Evolutionary conservation across 352 stramenopile species (phyloP).

Genomic region (Detonula confervacea): DNA sequence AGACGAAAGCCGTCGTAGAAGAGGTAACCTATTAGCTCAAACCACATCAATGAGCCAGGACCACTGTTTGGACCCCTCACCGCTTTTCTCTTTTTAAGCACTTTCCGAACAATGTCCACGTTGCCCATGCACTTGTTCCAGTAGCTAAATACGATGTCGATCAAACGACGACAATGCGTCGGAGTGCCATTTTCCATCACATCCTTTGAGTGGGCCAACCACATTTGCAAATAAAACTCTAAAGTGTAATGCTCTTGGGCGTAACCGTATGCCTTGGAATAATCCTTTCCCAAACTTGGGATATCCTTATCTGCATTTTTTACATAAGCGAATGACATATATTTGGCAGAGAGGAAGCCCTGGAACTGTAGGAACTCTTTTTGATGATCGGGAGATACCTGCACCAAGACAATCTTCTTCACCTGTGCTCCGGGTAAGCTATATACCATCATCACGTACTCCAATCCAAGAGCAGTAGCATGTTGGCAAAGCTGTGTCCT

Average conservation of each 20-base stretch:
- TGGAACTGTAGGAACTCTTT: background rate
- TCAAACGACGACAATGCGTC: background rate
- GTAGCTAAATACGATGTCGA: conserved; percentile 3
- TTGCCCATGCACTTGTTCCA: conserved; percentile 33
- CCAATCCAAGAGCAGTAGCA: conserved; percentile 8
- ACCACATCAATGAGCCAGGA: conserved; percentile 13
- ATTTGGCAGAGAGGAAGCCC: background rate
- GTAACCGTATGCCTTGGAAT: background rate
- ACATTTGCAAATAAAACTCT: conserved; percentile 6
- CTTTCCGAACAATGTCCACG: conserved; percentile 9
- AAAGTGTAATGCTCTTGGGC: background rate
- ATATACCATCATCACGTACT: conserved; percentile 24
- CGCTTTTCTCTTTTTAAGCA: background rate
- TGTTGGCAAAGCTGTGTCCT: conserved; percentile 25
- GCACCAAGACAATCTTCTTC: conserved; percentile 12
- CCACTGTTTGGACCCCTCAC: background rate
- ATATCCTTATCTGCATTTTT: conserved; percentile 4
- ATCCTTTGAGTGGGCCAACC: background rate
- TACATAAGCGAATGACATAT: conserved; percentile 3
- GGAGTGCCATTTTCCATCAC: conserved; percentile 13
- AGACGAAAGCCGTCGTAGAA: conserved; percentile 11
- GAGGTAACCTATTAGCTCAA: conserved; percentile 10
- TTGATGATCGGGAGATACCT: conserved; percentile 7
- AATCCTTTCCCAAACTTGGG: conserved; percentile 21
- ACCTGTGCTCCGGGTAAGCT: background rate